A percentile compares a stretch with the other conserved stretches of the same genome.
phyloP scores from a whole-genome alignment of 495 filamentous ascomycete species.

The Neurospora sp. region DNA sequence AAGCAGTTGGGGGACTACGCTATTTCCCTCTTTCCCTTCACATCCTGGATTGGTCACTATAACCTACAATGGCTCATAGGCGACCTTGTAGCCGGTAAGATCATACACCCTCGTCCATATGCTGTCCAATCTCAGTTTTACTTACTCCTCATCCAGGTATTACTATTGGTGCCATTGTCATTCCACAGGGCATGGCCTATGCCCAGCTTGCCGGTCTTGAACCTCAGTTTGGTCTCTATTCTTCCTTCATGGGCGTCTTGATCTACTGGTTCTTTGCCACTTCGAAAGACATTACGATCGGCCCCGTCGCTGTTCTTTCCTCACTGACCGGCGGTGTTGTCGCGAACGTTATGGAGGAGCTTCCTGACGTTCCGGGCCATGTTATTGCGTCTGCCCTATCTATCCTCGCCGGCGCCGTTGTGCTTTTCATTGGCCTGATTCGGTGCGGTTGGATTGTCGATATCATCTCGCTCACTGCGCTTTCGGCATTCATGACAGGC shows the following conservation, averaged over 20 bases:
- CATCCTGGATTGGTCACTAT: slow-evolving; percentile 79
- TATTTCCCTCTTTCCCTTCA: slow-evolving; percentile 70
- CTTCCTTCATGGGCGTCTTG: slow-evolving; percentile 94
- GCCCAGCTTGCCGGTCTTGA: slow-evolving; percentile 70
- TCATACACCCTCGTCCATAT: background rate
- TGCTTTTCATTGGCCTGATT: slow-evolving; percentile 68
- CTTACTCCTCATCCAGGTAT: slow-evolving; percentile 47
- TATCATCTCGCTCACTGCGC: slow-evolving; percentile 83
- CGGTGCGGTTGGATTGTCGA: slow-evolving; percentile 90
- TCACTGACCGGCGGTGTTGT: slow-evolving; percentile 80
- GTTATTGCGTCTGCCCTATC: slow-evolving; percentile 72
- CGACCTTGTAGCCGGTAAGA: slow-evolving; percentile 80
- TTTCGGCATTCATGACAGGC: slow-evolving; percentile 96
- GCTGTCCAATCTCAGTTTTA: background rate
- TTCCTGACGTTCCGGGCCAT: slow-evolving; percentile 49
- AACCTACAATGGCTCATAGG: slow-evolving; percentile 82
- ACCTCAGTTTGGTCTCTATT: slow-evolving; percentile 83
- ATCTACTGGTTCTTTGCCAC: slow-evolving; percentile 99
- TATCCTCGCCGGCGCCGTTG: slow-evolving; percentile 72
- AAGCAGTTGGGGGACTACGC: slow-evolving; percentile 48
- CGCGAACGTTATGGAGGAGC: slow-evolving; percentile 38
- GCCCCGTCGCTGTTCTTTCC: slow-evolving; percentile 95
- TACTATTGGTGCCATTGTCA: slow-evolving; percentile 90
- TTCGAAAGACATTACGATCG: slow-evolving; percentile 98
- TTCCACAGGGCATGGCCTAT: slow-evolving; percentile 97